Conservation (phyloP, 2,329 filamentous ascomycete genomes). For the Hymenoscyphus fraxineus region DNA sequence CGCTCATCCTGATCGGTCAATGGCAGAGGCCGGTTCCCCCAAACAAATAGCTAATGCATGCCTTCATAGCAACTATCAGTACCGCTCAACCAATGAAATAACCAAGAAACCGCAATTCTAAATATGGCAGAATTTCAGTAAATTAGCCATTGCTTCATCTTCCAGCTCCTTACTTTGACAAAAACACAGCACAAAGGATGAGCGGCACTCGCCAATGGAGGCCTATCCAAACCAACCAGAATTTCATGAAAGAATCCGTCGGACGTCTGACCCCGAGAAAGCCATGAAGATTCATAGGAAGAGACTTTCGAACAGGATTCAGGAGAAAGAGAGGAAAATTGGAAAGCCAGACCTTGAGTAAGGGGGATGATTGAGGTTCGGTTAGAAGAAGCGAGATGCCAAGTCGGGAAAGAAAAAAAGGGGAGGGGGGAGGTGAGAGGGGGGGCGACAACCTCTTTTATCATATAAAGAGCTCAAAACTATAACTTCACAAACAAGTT, state of each 20-base stretch:
- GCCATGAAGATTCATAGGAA: background rate
- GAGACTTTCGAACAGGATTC: background rate
- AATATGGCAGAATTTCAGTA: background rate
- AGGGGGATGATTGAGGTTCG: background rate
- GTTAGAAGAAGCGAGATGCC: too few relatives aligned
- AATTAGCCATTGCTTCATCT: background rate
- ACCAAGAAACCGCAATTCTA: background rate
- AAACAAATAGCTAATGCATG: background rate
- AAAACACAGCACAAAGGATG: background rate
- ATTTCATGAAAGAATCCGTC: background rate
- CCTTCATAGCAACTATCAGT: background rate
- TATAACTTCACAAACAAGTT: too few relatives aligned
- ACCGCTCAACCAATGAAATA: background rate
- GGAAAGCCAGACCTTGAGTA: background rate
- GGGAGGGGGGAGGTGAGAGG: too few relatives aligned
- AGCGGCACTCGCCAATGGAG: background rate
- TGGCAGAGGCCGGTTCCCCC: background rate
- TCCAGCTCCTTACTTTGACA: background rate
- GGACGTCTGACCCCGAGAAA: background rate
- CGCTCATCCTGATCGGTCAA: too few relatives aligned
- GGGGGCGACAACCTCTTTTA: too few relatives aligned
- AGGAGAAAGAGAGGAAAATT: background rate
- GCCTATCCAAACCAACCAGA: background rate
- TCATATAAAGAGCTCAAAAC: too few relatives aligned
- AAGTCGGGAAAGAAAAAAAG: too few relatives aligned